Evolutionary conservation across 129 eudicot genomes (phyloP), one percentile per base, ranked within the genome.

Genomic region (Lactuca saligna): DNA sequence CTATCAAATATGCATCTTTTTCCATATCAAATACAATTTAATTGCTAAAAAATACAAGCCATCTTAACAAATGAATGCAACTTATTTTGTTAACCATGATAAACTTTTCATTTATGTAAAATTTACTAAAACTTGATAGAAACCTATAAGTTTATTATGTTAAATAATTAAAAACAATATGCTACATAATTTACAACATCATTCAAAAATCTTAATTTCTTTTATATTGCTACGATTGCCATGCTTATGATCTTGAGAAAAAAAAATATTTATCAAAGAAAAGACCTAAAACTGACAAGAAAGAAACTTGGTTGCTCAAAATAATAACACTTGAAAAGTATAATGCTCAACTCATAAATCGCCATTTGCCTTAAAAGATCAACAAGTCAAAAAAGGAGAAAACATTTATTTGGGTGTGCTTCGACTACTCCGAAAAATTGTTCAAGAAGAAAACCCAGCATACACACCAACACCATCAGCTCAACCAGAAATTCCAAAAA

Each of bases 361-460:
- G 2, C 11, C 8, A 57, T 39, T 35, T 69, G 63, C 17, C 15
- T 53, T 56, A 14, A 49, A 57, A 25, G 7, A 31, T 16, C 73
- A 39, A 55, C 8, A 58, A 71, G 48, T 70, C 61, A 48, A 71
- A 61, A 61, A 17, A 11, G 34, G 12, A 13, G 39, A 71, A 50
- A 71, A 61, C 15, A 42, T 53, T 44, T 37, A 17, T 73, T 73
- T 55, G 20, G 44, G 34, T 54, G 25, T 11, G 57, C 80, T 70
- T 68, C 80, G 80, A 76, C 63, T 62, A 75, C 74, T 75, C 79
- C 79, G 74, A 58, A 66, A 50, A 50, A 48, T 58, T 75, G 54
- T 6, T 57, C 49, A 74, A 74, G 35, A 74, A 65, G 60, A 20
- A 75, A 74, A 42, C 78, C 51, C 66, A 65, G 41, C 48, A 16